phyloP scores from a whole-genome alignment of 495 filamentous ascomycete species.

The Aspergillus incahuasiensis region DNA sequence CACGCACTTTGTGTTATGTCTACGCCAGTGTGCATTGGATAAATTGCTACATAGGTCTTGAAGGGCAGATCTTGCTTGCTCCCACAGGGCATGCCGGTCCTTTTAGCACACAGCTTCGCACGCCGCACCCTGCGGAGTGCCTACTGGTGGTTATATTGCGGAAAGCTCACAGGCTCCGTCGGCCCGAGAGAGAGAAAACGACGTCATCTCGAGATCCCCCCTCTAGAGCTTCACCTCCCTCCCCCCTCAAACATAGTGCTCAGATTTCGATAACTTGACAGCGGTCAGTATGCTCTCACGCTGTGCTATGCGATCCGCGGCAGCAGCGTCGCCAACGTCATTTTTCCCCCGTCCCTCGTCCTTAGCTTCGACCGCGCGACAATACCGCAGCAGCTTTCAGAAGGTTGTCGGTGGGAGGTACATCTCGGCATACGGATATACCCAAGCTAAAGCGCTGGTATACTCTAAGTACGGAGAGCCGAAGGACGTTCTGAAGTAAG shows the following conservation, averaged over 20 bases:
- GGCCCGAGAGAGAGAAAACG: slow-evolving; percentile 20
- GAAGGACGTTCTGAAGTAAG: slow-evolving; percentile 68
- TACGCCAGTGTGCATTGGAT: no score
- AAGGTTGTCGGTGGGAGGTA: slow-evolving; percentile 23
- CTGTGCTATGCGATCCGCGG: slow-evolving; percentile 22
- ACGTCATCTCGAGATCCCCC: slow-evolving; percentile 23
- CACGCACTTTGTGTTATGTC: no score
- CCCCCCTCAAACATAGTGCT: background rate
- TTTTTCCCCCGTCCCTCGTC: slow-evolving; percentile 5
- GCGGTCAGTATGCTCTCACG: slow-evolving; percentile 36
- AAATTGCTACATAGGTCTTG: no score
- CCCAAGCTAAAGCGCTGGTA: slow-evolving; percentile 87
- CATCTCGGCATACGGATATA: slow-evolving; percentile 88
- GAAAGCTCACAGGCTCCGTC: slow-evolving; percentile 8
- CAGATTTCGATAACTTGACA: background rate
- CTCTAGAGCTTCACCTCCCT: no score
- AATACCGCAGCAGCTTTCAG: slow-evolving; percentile 8
- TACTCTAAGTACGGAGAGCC: slow-evolving; percentile 86
- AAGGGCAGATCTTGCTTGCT: no score
- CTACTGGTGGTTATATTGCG: background rate
- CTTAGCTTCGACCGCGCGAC: slow-evolving; percentile 29
- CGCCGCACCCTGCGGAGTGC: no score
- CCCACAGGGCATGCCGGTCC: no score
- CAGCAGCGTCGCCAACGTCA: slow-evolving; percentile 12
- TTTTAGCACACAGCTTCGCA: no score